Conservation (phyloP, 2,329 filamentous ascomycete species). For the Podosphaera fusca region DNA sequence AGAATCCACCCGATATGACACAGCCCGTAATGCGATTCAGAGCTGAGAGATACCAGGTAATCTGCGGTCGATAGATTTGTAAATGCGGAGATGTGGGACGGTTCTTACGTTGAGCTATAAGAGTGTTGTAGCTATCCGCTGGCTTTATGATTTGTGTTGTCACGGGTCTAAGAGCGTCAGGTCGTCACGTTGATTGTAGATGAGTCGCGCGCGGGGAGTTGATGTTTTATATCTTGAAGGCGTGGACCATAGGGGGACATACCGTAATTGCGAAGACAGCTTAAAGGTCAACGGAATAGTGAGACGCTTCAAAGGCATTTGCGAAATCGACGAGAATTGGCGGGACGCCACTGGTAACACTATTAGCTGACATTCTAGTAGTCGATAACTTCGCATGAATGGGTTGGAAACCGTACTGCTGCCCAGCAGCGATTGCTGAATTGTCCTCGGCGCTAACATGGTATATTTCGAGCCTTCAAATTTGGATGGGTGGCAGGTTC, state of each 20-base stretch:
- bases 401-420: conserved; percentile 9
- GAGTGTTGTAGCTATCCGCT: conserved; percentile 27
- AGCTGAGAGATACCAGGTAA: conserved; percentile 39
- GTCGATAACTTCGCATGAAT: not conserved
- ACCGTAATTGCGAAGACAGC: conserved; percentile 25
- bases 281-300: conserved; percentile 20
- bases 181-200: conserved; percentile 1
- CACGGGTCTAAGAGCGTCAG: conserved; percentile 19
- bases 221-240: not conserved
- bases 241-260: conserved; percentile 6
- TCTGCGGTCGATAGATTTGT: conserved; percentile 45
- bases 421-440: conserved; percentile 21
- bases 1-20: conserved; percentile 35
- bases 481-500: not conserved
- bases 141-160: conserved; percentile 23
- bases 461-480: conserved; percentile 3
- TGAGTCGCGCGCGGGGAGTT: not conserved
- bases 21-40: conserved; percentile 42
- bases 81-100: conserved; percentile 50
- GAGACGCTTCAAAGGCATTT: conserved; percentile 18
- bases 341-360: conserved; percentile 20
- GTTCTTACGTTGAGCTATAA: conserved; percentile 41
- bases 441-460: conserved; percentile 22
- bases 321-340: conserved; percentile 20
- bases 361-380: conserved; percentile 1